phyloP scores from a whole-genome alignment of 2,329 filamentous ascomycete species.

The Ophiostoma himal-ulmi region DNA sequence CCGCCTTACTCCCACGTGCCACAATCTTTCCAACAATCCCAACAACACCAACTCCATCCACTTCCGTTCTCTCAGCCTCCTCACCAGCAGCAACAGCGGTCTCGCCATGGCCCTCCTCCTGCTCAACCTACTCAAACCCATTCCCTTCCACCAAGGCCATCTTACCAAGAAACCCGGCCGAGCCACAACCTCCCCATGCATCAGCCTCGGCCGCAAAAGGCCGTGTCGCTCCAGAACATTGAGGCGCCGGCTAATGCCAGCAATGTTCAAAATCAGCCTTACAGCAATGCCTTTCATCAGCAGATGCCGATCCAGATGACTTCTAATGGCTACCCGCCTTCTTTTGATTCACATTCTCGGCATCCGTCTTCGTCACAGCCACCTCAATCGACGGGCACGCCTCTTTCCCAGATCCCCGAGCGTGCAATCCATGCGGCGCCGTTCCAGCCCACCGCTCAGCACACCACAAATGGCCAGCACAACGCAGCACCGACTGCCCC shows the following conservation, averaged over 20 bases:
- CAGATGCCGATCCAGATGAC: slow-evolving; percentile 74
- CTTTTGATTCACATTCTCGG: slow-evolving; percentile 53
- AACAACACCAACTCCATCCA: slow-evolving; percentile 10
- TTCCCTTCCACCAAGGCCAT: slow-evolving; percentile 53
- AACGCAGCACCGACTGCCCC: slow-evolving; percentile 36
- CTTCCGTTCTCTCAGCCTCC: background rate
- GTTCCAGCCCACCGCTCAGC: slow-evolving; percentile 77
- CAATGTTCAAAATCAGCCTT: slow-evolving; percentile 17
- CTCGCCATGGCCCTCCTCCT: slow-evolving; percentile 41
- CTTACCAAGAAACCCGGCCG: slow-evolving; percentile 51
- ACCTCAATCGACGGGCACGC: slow-evolving; percentile 69
- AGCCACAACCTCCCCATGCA: slow-evolving; percentile 65
- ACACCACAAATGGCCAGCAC: slow-evolving; percentile 44
- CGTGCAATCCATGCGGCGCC: slow-evolving; percentile 83
- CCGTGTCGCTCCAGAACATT: slow-evolving; percentile 87
- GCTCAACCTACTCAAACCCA: slow-evolving; percentile 49
- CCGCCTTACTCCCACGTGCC: background rate
- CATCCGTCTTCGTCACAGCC: slow-evolving; percentile 38
- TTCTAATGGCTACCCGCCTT: slow-evolving; percentile 42
- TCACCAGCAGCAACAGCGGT: background rate
- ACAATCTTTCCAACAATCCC: slow-evolving; percentile 16
- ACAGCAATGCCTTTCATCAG: slow-evolving; percentile 64
- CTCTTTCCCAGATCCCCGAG: slow-evolving; percentile 86
- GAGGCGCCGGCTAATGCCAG: slow-evolving; percentile 65
- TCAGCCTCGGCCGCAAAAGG: slow-evolving; percentile 89